Base-by-base conservation (phyloP, 129 eudicot species). In the Tanacetum coccineum region DNA sequence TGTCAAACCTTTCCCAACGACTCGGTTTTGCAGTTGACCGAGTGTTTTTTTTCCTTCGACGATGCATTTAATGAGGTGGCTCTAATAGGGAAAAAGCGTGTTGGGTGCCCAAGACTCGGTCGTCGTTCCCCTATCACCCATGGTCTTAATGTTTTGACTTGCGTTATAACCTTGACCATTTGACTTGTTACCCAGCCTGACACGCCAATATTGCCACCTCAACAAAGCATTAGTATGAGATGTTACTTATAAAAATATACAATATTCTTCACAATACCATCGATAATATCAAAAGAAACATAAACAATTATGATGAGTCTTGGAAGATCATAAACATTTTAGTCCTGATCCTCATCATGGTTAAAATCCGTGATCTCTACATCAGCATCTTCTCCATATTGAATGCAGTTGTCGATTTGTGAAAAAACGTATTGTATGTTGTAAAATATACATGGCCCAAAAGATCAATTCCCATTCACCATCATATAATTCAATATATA, bases 351-450 rank as follows among this genome's bases (percentile, higher is more conserved):
- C 11, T 79, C 93, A 14, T 85, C 94, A 1, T 81, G 82, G 62
- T 87, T 96, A 66, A 93, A 88, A 84, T 93, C 98, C 77, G 69
- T 88, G 13, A 93, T 70, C 84, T 93, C 88, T 80, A 93, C 98
- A 82, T 93, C 98, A 42, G 96, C 96, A 73, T 93, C 92, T 82
- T 93, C 98, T 50, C 98, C 98, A 46, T 57, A 88, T 80, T 93
- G 96, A 81, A 93, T 88, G 81, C 83, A 79, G 46, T 17, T 70
- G 75, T 88, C 98, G 5, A 93, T 88, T 80, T 88, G 95, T n/a
- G 90, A 86, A 59, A 93, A 80, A 51, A 88, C 81, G 69, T 88
- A 86, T 47, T 82, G 85, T 59, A 93, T 88, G 70, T 96, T 93
- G 86, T 63, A 77, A 51, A 66, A n/a, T 17, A 66, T 22, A 25